These are phyloP conservation scores for Fusarium armeniacum DNA, from an alignment of 2,329 filamentous ascomycete genomes.

Conservation along the genomic window DNA sequence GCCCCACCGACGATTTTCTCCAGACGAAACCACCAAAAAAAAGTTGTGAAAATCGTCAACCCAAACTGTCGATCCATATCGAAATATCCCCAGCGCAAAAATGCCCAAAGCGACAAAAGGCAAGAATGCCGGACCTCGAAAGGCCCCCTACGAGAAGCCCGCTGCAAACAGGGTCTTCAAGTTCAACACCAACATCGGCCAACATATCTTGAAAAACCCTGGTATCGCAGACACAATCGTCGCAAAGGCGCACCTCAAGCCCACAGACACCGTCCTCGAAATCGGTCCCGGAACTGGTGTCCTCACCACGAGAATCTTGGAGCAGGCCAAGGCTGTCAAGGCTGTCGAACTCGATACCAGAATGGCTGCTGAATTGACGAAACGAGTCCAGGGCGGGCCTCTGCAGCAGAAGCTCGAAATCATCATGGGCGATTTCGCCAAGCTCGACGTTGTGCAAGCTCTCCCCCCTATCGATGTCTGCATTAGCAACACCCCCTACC, in stretches of 20 bases:
- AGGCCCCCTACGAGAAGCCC: conserved; percentile 12
- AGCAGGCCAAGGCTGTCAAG: conserved; percentile 84
- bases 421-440: conserved; percentile 88
- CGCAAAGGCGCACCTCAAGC: conserved; percentile 87
- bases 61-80: not conserved
- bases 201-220: conserved; percentile 93
- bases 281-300: conserved; percentile 92
- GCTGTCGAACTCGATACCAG: conserved; percentile 94
- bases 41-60: conserved; percentile 6
- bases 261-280: conserved; percentile 91
- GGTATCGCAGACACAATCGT: conserved; percentile 81
- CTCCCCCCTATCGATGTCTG: conserved; percentile 84
- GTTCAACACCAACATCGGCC: conserved; percentile 91
- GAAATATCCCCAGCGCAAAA: not conserved
- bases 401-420: conserved; percentile 88
- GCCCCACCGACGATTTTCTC: conserved; percentile 12
- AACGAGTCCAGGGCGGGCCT: conserved; percentile 91
- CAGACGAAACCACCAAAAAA: conserved; percentile 11
- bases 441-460: conserved; percentile 80
- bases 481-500: conserved; percentile 73
- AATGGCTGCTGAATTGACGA: conserved; percentile 96
- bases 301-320: conserved; percentile 88
- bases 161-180: conserved; percentile 88
- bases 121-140: conserved; percentile 1
- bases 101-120: conserved; percentile 13